Evolutionary conservation across 495 filamentous ascomycete genomes (phyloP).

Genomic region (Daldinia concentrica): DNA sequence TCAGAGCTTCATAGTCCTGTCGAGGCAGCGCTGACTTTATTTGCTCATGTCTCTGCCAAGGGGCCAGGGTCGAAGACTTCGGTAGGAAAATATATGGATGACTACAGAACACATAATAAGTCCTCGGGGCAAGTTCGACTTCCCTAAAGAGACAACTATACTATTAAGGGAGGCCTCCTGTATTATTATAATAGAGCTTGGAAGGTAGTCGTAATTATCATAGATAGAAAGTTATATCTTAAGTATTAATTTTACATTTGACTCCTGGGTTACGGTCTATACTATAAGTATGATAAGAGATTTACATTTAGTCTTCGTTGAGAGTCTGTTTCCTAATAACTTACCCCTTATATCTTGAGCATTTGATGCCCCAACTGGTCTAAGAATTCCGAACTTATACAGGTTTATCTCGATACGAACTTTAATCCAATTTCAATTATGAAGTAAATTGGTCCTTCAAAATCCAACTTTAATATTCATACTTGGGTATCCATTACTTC

Average conservation of each 20-base stretch:
- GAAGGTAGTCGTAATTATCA: background rate
- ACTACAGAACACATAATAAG: background rate
- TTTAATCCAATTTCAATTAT: too few species aligned
- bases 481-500: too few species aligned
- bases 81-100: background rate
- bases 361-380: too few species aligned
- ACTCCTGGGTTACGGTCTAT: background rate
- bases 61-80: background rate
- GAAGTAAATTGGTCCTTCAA: too few species aligned
- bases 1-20: background rate
- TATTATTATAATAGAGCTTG: background rate
- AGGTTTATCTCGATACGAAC: too few species aligned
- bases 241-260: background rate
- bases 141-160: background rate
- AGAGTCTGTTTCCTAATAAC: too few species aligned
- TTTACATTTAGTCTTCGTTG: too few species aligned
- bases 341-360: too few species aligned
- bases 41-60: conserved; percentile 22
- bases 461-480: too few species aligned
- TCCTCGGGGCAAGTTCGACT: conserved; percentile 6
- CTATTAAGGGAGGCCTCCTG: background rate
- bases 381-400: too few species aligned
- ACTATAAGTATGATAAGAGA: too few species aligned
- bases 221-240: background rate
- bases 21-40: conserved; percentile 6